phyloP scores from a whole-genome alignment of 495 filamentous ascomycete species.

The Mytilinidion resinicola region DNA sequence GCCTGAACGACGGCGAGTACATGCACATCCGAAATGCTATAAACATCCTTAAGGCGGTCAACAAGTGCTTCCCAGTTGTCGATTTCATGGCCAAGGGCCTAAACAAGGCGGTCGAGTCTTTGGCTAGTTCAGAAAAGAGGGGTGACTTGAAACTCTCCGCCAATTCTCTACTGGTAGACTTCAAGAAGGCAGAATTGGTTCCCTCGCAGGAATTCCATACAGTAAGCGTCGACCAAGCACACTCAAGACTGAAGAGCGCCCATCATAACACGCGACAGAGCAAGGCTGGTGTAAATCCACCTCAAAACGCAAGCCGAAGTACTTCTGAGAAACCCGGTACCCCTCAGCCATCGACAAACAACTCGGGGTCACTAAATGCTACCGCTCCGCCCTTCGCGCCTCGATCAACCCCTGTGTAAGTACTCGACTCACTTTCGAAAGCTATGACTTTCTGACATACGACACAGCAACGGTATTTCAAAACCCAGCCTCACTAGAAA shows the following conservation, averaged over 20 bases:
- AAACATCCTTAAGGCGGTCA: slow-evolving; percentile 74
- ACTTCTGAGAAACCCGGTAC: slow-evolving; percentile 21
- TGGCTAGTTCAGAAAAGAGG: slow-evolving; percentile 63
- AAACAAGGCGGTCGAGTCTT: slow-evolving; percentile 55
- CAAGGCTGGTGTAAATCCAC: not conserved
- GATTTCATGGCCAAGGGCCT: slow-evolving; percentile 80
- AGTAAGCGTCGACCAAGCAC: slow-evolving; percentile 28
- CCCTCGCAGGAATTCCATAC: slow-evolving; percentile 70
- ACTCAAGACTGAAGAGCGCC: slow-evolving; percentile 26
- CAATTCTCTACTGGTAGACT: slow-evolving; percentile 72
- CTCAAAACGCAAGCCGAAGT: slow-evolving; percentile 13
- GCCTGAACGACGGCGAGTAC: slow-evolving; percentile 76
- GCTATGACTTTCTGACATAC: not conserved
- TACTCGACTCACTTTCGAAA: not conserved
- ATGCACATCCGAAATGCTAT: slow-evolving; percentile 98
- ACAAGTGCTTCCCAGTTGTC: slow-evolving; percentile 75
- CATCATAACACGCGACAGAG: slow-evolving; percentile 4
- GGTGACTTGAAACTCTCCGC: slow-evolving; percentile 89
- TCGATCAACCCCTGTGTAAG: slow-evolving; percentile 10
- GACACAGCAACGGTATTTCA: slow-evolving; percentile 14
- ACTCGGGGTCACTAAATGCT: slow-evolving; percentile 25
- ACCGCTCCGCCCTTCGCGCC: slow-evolving; percentile 31
- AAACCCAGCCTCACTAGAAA: slow-evolving; percentile 11
- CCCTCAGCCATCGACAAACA: slow-evolving; percentile 16
- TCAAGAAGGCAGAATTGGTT: slow-evolving; percentile 68